Base-by-base conservation (phyloP, 768 basidiomycete genomes). In the Auricularia sp. region DNA sequence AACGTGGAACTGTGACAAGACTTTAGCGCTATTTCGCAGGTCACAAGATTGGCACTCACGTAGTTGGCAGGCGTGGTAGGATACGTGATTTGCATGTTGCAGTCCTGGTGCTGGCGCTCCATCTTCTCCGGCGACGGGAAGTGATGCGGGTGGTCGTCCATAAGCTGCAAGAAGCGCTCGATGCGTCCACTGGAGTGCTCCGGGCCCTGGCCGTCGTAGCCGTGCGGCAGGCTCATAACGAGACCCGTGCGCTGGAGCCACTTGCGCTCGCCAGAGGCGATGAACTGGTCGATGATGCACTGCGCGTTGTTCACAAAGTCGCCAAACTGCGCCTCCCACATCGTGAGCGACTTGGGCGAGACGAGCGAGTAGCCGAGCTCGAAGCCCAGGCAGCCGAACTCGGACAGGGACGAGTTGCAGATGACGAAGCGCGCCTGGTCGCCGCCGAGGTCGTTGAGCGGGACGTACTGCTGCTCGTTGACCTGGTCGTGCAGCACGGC, bases 261-360 rank as follows among this genome's bases (percentile, higher is more conserved):
- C 75, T 99, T 99, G 68, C 94, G 82, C 77, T 99, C 96, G 47
- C 97, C 96, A 33, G 96, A 88, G 24, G 94, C 93, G 68, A 99
- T 92, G 80, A 98, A 99, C 76, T 99, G 97, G 73, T 99, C 96
- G 70, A 99, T 97, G 76, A 98, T 96, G 74, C 88, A 89, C 75
- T 98, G 96, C 2, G 95, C 96, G 69, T 92, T 95, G 79, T 98
- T 98, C 39, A 90, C 94, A 74, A 98, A 98, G 77, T 98, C 96
- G 73, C 96, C 96, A 71, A 98, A 95, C 75, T 98, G 96, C 16
- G 96, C 97, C 75, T 98, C 97, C 97, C 96, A 99, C 72, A 99
- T 88, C 16, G 93, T 93, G 68, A 99, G 81, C 34, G 86, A 81
- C 72, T 93, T 87, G 21, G 96, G 97, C 14, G 94, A 96, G 63